Conservation (phyloP, 2,329 filamentous ascomycete genomes). For the Sporothrix luriei region DNA sequence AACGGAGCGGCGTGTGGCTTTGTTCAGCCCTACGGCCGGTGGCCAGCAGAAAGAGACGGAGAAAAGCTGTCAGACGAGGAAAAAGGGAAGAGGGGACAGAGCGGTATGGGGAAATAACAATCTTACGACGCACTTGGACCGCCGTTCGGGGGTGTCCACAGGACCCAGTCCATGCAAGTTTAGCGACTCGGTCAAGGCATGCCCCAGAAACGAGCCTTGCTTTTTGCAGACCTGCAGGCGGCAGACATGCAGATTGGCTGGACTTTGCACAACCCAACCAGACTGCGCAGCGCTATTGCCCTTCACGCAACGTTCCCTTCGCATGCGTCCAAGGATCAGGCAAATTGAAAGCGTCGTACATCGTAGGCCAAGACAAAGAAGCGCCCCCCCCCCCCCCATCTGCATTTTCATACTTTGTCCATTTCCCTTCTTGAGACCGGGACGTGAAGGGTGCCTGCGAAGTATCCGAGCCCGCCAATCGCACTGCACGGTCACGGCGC, state of each 20-base stretch:
- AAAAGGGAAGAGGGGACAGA: background rate
- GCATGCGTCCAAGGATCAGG: background rate
- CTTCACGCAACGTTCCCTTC: conserved; percentile 22
- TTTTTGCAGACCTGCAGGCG: background rate
- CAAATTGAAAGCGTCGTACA: too few relatives aligned
- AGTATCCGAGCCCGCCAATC: background rate
- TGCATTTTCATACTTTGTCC: background rate
- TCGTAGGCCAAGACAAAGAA: background rate
- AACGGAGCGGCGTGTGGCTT: background rate
- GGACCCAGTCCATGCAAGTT: background rate
- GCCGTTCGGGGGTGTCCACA: conserved; percentile 10
- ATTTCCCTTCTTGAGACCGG: background rate
- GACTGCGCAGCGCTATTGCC: background rate
- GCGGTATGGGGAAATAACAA: background rate
- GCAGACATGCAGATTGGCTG: background rate
- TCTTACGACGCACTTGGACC: background rate
- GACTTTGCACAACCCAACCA: background rate
- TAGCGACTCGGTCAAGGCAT: background rate
- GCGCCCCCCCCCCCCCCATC: background rate
- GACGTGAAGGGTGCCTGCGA: too few relatives aligned
- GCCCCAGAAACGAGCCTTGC: too few relatives aligned
- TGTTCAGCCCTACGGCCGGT: conserved; percentile 27
- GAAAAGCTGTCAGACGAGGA: background rate
- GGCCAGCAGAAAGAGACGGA: background rate
- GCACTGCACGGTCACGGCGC: conserved; percentile 7